Evolutionary conservation across 345 rosid species (phyloP).

Genomic region (Brassica rapa): DNA sequence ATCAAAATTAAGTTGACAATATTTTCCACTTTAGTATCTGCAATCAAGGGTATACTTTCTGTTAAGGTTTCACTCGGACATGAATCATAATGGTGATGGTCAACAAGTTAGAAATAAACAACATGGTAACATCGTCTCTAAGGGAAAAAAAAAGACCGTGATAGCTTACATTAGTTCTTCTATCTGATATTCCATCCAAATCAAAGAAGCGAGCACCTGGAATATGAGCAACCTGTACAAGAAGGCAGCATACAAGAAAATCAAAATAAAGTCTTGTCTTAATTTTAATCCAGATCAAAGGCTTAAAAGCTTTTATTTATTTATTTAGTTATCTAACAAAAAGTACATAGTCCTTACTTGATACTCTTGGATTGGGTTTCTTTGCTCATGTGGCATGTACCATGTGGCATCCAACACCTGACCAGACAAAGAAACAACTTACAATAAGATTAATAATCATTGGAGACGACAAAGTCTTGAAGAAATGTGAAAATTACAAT

Average conservation of each 20-base stretch:
- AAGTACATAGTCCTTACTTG: conserved; percentile 52
- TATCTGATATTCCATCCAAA: conserved; percentile 84
- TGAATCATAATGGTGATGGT: neutral
- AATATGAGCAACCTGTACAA: conserved; percentile 85
- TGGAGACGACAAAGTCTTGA: neutral
- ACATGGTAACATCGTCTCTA: neutral
- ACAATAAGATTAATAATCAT: conserved; percentile 8
- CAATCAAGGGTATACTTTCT: conserved; percentile 16
- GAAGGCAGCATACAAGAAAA: conserved; percentile 22
- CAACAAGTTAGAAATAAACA: conserved; percentile 1
- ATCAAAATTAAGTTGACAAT: neutral
- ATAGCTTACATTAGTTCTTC: conserved; percentile 58
- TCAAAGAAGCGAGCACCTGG: conserved; percentile 95
- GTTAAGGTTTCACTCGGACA: neutral
- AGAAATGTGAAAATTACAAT: neutral
- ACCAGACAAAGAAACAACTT: conserved; percentile 12
- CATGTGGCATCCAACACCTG: conserved; percentile 96
- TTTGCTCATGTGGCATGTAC: conserved; percentile 97
- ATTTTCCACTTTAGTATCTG: neutral
- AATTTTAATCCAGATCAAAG: neutral
- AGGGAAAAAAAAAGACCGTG: neutral
- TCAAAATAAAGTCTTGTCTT: conserved; percentile 13
- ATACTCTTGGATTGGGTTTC: conserved; percentile 92
- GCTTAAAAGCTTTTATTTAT: conserved; percentile 14
- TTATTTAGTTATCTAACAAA: conserved; percentile 17